Evolutionary conservation across 176 grass and related monocot genomes (phyloP).

Genomic region (Panicum miliaceum): DNA sequence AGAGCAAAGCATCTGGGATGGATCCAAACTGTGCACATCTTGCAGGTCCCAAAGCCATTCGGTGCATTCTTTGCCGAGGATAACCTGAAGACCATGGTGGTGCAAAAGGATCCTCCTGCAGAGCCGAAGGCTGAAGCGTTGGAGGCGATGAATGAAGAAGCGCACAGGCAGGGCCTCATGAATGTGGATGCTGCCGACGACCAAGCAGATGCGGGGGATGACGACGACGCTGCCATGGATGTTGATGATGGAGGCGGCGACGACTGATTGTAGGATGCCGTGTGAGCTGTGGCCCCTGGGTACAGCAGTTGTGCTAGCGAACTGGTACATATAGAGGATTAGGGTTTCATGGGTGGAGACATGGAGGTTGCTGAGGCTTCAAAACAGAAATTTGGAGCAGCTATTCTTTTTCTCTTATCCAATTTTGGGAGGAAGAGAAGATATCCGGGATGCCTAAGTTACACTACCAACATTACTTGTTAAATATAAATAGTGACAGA

Average conservation of each 20-base stretch:
- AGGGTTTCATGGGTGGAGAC: conserved; percentile 5
- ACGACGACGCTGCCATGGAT: conserved; percentile 51
- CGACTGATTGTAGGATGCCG: conserved; percentile 36
- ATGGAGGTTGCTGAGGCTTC: not conserved
- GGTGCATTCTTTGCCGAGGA: conserved; percentile 66
- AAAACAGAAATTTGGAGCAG: not conserved
- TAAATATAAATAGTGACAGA: not conserved
- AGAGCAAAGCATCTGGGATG: conserved; percentile 25
- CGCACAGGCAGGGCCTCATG: conserved; percentile 37
- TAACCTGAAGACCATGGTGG: conserved; percentile 65
- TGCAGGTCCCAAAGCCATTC: conserved; percentile 79
- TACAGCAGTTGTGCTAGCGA: conserved; percentile 4
- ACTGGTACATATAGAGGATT: conserved; percentile 27
- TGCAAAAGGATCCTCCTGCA: conserved; percentile 42
- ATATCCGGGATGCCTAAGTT: too few species aligned
- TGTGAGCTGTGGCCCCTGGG: not conserved
- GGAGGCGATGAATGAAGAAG: conserved; percentile 51
- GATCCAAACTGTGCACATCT: conserved; percentile 7
- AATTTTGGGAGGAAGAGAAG: not conserved
- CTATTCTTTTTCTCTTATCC: not conserved
- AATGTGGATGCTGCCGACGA: conserved; percentile 40
- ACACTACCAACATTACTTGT: too few species aligned
- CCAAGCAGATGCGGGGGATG: conserved; percentile 53
- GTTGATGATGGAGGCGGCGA: conserved; percentile 60
- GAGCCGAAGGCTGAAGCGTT: conserved; percentile 1